A percentile compares a stretch with the other conserved stretches of the same genome.
Evolutionary conservation across 2,329 filamentous ascomycete genomes (phyloP).

Genomic region (Diaporthe ilicicola): DNA sequence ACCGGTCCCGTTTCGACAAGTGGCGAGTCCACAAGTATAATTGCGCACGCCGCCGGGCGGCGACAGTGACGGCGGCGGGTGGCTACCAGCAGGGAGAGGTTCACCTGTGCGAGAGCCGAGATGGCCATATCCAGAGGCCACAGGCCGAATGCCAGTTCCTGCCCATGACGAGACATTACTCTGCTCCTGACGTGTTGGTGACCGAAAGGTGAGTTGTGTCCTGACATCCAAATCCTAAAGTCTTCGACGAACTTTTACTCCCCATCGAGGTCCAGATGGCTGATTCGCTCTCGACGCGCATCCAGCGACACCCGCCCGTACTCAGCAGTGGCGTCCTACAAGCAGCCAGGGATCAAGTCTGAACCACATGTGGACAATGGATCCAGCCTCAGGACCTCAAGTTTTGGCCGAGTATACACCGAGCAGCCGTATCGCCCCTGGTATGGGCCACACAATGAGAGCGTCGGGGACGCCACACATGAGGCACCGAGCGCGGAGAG

Average conservation of each 20-base stretch:
- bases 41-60: conserved; percentile 10
- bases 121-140: neutral
- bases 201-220: neutral
- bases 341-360: neutral
- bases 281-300: neutral
- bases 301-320: neutral
- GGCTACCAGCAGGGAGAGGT: neutral
- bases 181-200: conserved; percentile 9
- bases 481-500: neutral
- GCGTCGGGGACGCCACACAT: neutral
- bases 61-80: neutral
- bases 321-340: neutral
- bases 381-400: neutral
- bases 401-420: neutral
- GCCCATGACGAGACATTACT: conserved; percentile 7
- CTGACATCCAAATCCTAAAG: neutral
- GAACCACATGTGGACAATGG: conserved; percentile 7
- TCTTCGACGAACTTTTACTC: too few relatives aligned
- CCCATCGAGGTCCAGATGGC: neutral
- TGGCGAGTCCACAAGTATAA: conserved; percentile 60
- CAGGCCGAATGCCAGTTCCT: conserved; percentile 3
- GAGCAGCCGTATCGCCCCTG: neutral
- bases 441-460: neutral
- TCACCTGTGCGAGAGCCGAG: neutral
- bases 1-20: conserved; percentile 55